Evolutionary conservation across 2,329 filamentous ascomycete genomes (phyloP), one percentile per base, ranked within the genome.

Genomic region (Colletotrichum camelliae): DNA sequence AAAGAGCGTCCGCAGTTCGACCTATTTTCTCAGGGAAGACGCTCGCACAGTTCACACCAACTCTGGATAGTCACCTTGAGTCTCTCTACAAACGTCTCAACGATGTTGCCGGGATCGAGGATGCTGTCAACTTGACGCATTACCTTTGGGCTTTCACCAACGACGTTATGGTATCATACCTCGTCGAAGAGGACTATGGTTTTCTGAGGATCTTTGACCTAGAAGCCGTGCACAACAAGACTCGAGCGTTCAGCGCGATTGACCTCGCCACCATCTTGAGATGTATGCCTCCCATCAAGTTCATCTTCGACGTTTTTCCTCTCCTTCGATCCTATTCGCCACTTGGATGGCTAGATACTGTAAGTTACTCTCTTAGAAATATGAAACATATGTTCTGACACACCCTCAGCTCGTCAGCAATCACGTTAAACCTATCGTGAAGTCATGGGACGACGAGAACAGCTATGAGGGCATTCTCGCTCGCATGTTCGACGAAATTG

Each of bases 121-220:
- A 60, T 5, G 58, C 8, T 4, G 60, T 69, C 48, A 77, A 77
- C 24, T 16, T 74, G 29, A 77, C 75, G 8, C 48, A 76, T 31
- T 69, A 69, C 4, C 35, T 77, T 3, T 77, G 75, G 77, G 77
- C 77, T 21, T 78, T 70, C 60, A 78, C 77, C 5, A 78, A 71
- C 55, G 77, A 78, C n/a, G 33, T 78, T 0, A 78, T 78, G 77
- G 55, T 78, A 2, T 78, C 77, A 12, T 78, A 78, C 35, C n/a
- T 77, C 8, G 33, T 77, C 3, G 77, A 68, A 13, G 67, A 76
- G 33, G 67, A 78, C 48, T 60, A 68, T 9, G 77, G 77, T 2
- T 78, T 64, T n/a, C 15, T 76, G n/a, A 65, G 67, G 13, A 39
- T 37, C 13, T 64, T 18, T 15, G 77, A 78, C 35, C 15, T 78